Conservation (phyloP, 2,329 filamentous ascomycete genomes). For the Aspergillus arachidicola region DNA sequence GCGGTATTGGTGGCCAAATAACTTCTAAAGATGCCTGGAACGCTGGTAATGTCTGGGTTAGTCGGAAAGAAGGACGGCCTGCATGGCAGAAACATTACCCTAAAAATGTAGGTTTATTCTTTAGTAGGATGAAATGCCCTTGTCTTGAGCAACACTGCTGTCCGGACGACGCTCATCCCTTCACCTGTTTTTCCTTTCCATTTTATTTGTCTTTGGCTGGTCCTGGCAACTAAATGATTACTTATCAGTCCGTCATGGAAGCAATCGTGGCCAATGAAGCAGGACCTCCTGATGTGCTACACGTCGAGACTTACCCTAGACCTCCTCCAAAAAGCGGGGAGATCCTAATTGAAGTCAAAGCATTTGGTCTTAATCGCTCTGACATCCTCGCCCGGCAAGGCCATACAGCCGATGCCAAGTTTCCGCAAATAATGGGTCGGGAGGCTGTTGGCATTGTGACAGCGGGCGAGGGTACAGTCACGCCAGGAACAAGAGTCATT, state of each 20-base stretch:
- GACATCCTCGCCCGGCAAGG: background rate
- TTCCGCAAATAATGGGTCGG: background rate
- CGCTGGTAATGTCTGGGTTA: background rate
- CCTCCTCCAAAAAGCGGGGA: background rate
- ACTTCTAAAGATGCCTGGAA: background rate
- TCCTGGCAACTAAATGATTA: background rate
- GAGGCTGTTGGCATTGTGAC: background rate
- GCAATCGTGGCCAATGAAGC: background rate
- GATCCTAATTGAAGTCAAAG: background rate
- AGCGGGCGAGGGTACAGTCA: background rate
- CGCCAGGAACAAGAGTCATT: background rate
- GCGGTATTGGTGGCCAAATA: background rate
- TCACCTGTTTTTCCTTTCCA: background rate
- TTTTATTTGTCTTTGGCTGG: background rate
- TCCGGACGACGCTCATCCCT: background rate
- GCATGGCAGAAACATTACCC: background rate
- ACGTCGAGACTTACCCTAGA: background rate
- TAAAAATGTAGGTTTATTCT: background rate
- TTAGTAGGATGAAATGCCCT: background rate
- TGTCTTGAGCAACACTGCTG: background rate
- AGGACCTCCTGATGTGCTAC: background rate
- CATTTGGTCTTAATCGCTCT: background rate
- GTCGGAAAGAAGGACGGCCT: background rate
- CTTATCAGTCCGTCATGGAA: background rate
- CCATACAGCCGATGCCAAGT: background rate